Conservation (phyloP, 176 grass and related monocot species). For the Avena eriantha region DNA sequence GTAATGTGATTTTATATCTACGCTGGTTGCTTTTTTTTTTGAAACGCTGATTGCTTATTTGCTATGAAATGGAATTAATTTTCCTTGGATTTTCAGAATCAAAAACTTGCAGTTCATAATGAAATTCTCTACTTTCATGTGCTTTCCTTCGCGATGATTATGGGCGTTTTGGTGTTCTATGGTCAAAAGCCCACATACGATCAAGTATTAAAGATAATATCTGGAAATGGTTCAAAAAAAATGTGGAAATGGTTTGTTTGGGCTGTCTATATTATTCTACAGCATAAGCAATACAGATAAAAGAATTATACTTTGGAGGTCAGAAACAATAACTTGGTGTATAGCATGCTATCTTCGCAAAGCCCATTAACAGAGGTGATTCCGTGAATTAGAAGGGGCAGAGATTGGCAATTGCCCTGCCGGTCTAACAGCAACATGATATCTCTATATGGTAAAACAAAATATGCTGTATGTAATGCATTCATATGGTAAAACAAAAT, state of each 20-base stretch:
- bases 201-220: background rate
- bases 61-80: too few species aligned
- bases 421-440: background rate
- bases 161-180: background rate
- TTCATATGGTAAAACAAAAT: too few species aligned
- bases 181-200: background rate
- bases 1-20: too few species aligned
- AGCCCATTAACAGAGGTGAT: background rate
- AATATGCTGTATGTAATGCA: background rate
- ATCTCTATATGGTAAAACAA: background rate
- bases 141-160: too few species aligned
- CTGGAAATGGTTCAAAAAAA: too few species aligned
- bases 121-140: too few species aligned
- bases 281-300: background rate
- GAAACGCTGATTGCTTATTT: too few species aligned
- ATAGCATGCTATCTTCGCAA: background rate
- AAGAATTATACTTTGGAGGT: background rate
- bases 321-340: background rate
- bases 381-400: background rate
- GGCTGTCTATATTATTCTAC: background rate
- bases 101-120: background rate
- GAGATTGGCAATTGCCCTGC: background rate
- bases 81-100: too few species aligned
- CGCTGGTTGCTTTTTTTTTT: too few species aligned
- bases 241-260: background rate